Percentiles rank a stretch among this genome's conserved stretches.
Conservation (phyloP, 306 rosid genomes). For the Citrullus amarus region DNA sequence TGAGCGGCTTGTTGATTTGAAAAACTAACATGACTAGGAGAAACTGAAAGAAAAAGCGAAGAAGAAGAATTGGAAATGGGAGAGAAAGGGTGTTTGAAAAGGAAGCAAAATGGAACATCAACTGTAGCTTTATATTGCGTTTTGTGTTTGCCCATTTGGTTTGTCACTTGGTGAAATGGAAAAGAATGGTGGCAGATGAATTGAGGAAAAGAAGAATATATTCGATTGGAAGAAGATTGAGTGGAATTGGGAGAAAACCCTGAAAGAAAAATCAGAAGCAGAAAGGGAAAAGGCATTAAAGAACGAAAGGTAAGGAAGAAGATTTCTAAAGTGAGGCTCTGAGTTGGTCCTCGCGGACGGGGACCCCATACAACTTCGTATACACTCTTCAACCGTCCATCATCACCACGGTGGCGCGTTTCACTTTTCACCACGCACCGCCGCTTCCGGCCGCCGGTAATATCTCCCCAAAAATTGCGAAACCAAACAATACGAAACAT, state of each 20-base stretch:
- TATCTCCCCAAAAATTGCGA: not conserved
- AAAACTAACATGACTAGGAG: constrained; percentile 11
- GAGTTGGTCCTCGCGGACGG: not conserved
- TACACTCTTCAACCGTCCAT: not conserved
- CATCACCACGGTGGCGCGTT: not conserved
- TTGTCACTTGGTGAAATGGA: constrained; percentile 3
- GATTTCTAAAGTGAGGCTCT: not conserved
- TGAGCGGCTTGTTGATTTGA: not conserved
- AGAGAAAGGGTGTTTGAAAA: not conserved
- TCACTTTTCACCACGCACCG: not conserved
- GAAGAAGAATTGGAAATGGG: not conserved
- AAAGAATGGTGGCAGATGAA: constrained; percentile 23
- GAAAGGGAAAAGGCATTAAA: not conserved
- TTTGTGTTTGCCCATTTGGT: not conserved
- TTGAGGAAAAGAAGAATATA: constrained; percentile 30
- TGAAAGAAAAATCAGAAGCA: not conserved
- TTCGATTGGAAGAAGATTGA: constrained; percentile 21
- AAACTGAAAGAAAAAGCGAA: not conserved
- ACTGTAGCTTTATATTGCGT: not conserved
- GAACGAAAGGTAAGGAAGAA: not conserved
- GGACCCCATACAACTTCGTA: not conserved
- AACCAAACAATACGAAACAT: no score
- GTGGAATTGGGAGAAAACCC: constrained; percentile 7
- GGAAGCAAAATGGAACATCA: not conserved
- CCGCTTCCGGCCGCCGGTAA: not conserved